Conservation (phyloP, 805 yeast genomes). For the Starmerella ratchasimensis region DNA sequence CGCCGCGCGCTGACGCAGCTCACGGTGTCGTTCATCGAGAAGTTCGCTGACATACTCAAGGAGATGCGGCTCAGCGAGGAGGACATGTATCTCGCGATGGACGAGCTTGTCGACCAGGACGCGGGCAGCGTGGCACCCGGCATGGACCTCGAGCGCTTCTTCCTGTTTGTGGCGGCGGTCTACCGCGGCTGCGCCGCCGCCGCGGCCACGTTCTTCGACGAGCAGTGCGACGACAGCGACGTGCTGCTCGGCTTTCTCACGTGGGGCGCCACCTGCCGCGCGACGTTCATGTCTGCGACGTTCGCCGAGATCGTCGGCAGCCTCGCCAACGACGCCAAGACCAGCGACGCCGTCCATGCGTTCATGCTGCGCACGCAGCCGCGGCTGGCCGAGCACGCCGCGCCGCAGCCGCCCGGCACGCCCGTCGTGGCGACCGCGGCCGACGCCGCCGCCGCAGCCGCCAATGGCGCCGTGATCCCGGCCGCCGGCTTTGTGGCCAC, state of each 20-base stretch:
- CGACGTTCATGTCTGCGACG: constrained; percentile 60
- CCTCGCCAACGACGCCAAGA: constrained; percentile 30
- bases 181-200: constrained; percentile 49
- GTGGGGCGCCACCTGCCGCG: constrained; percentile 79
- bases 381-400: neutral
- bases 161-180: constrained; percentile 55
- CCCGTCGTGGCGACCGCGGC: neutral
- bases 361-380: constrained; percentile 29
- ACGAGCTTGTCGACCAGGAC: constrained; percentile 10
- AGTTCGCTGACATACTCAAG: constrained; percentile 29
- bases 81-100: constrained; percentile 24
- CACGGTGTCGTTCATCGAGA: constrained; percentile 23
- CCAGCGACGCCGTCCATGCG: constrained; percentile 31
- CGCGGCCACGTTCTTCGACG: constrained; percentile 52
- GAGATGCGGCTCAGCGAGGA: constrained; percentile 31
- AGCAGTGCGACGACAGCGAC: constrained; percentile 46
- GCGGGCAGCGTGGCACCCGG: constrained; percentile 30
- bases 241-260: constrained; percentile 65
- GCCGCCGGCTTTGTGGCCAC: neutral
- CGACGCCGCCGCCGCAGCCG: neutral
- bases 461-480: neutral
- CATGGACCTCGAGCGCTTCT: constrained; percentile 80
- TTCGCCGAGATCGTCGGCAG: constrained; percentile 70
- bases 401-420: neutral
- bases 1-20: constrained; percentile 19